Conservation (phyloP, 2,329 filamentous ascomycete genomes). For the Daldinia sp. region DNA sequence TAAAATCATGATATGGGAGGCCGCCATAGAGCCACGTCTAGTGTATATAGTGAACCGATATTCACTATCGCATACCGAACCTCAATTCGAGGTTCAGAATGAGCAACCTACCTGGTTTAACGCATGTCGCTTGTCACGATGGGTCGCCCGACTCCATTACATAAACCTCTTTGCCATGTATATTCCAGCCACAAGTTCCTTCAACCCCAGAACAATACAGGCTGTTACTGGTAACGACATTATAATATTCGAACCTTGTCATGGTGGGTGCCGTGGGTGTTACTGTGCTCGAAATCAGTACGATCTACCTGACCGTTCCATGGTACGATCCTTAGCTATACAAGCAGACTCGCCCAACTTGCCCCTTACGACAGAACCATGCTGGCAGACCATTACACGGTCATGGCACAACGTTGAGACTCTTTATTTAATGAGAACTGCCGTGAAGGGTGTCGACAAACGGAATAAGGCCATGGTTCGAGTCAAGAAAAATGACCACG, state of each 20-base stretch:
- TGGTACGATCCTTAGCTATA: conserved; percentile 46
- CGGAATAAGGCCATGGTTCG: conserved; percentile 49
- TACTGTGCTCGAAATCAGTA: conserved; percentile 50
- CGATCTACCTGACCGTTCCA: conserved; percentile 43
- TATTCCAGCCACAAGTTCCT: neutral
- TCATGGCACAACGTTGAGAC: conserved; percentile 50
- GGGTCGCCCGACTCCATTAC: conserved; percentile 44
- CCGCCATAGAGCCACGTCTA: conserved; percentile 46
- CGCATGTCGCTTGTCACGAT: conserved; percentile 39
- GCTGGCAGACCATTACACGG: conserved; percentile 48
- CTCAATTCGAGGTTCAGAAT: conserved; percentile 44
- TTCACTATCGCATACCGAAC: conserved; percentile 16
- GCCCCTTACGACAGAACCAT: conserved; percentile 35
- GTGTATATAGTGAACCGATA: conserved; percentile 50
- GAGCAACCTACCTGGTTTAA: conserved; percentile 48
- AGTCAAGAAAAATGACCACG: conserved; percentile 41
- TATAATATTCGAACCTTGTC: conserved; percentile 51
- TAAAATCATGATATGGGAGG: conserved; percentile 51
- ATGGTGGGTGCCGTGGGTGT: conserved; percentile 47
- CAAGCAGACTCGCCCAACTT: conserved; percentile 48
- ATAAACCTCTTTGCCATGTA: conserved; percentile 44
- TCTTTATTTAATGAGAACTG: conserved; percentile 48
- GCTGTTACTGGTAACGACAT: conserved; percentile 47
- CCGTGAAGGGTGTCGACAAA: conserved; percentile 44
- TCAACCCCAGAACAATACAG: conserved; percentile 33